Percentiles rank a stretch among this genome's conserved stretches.
Conservation (phyloP, 2,329 filamentous ascomycete genomes). For the Fusarium subglutinans region DNA sequence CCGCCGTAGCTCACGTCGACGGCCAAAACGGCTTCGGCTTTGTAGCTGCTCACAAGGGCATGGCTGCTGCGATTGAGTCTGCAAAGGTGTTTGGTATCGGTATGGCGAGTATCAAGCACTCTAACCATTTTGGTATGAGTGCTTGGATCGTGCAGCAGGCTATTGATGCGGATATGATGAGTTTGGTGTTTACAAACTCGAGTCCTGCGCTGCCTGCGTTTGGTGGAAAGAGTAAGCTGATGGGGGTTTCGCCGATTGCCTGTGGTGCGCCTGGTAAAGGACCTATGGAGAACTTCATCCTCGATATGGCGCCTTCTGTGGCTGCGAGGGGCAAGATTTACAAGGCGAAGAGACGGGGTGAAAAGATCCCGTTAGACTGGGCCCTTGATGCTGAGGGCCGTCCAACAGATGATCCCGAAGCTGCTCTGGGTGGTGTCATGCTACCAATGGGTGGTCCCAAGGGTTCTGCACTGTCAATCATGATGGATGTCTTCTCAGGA, state of each 20-base stretch:
- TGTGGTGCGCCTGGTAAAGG: constrained; percentile 75
- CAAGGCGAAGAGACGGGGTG: constrained; percentile 72
- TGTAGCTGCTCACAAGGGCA: constrained; percentile 72
- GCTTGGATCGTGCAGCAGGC: constrained; percentile 84
- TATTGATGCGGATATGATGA: constrained; percentile 75
- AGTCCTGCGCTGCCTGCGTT: constrained; percentile 77
- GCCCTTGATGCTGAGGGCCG: constrained; percentile 76
- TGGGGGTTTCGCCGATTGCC: constrained; percentile 79
- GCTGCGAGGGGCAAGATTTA: constrained; percentile 78
- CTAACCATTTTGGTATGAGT: constrained; percentile 86
- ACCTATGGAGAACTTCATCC: constrained; percentile 67
- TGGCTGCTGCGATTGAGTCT: constrained; percentile 73
- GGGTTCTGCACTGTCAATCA: constrained; percentile 78
- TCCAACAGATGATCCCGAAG: constrained; percentile 75
- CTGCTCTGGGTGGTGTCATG: constrained; percentile 81
- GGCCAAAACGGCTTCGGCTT: constrained; percentile 81
- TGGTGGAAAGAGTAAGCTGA: constrained; percentile 73
- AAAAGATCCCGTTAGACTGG: constrained; percentile 78
- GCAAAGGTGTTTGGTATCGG: constrained; percentile 75
- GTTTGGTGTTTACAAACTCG: constrained; percentile 75
- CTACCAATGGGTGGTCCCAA: constrained; percentile 87
- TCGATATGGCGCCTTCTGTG: constrained; percentile 79
- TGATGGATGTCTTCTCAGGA: constrained; percentile 92
- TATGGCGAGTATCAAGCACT: constrained; percentile 78
- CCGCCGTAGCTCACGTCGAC: constrained; percentile 74